Percentiles rank a stretch among this genome's conserved stretches.
These are phyloP conservation scores for Lentinula raphanica DNA, from an alignment of 768 basidiomycete species.

Conservation along the genomic window DNA sequence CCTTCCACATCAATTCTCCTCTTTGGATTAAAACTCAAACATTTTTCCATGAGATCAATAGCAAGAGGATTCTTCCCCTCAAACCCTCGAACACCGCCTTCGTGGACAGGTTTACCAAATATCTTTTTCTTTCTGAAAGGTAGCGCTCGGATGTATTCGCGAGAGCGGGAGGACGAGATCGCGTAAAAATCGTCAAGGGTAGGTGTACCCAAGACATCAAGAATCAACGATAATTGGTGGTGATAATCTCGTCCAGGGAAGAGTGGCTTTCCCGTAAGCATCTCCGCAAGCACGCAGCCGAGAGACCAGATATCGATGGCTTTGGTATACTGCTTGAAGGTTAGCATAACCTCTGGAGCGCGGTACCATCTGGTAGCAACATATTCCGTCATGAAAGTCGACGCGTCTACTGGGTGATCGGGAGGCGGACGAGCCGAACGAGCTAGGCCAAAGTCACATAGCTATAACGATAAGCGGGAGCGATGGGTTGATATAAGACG, in stretches of 20 bases:
- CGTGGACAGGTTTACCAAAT: constrained; percentile 66
- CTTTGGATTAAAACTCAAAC: constrained; percentile 81
- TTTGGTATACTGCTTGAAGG: constrained; percentile 91
- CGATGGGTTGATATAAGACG: not conserved
- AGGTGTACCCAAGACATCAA: constrained; percentile 90
- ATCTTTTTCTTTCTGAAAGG: constrained; percentile 80
- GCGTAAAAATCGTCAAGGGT: constrained; percentile 94
- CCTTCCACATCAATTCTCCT: constrained; percentile 85
- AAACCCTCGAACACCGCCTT: constrained; percentile 59
- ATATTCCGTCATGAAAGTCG: constrained; percentile 89
- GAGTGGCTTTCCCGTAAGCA: constrained; percentile 85
- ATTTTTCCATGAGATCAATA: constrained; percentile 74
- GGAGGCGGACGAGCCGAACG: constrained; percentile 73
- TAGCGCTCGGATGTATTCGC: constrained; percentile 85
- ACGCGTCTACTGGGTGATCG: constrained; percentile 67
- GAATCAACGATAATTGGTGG: constrained; percentile 87
- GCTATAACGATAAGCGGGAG: constrained; percentile 34
- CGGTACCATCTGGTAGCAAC: constrained; percentile 98
- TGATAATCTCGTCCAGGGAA: constrained; percentile 98
- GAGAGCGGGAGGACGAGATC: constrained; percentile 44
- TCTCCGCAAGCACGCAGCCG: constrained; percentile 85
- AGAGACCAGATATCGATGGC: constrained; percentile 88
- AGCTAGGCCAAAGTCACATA: constrained; percentile 86
- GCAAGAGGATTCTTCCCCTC: constrained; percentile 32
- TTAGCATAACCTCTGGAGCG: constrained; percentile 97